Conservation (phyloP, 495 filamentous ascomycete genomes). For the Xylaria flabelliformis region DNA sequence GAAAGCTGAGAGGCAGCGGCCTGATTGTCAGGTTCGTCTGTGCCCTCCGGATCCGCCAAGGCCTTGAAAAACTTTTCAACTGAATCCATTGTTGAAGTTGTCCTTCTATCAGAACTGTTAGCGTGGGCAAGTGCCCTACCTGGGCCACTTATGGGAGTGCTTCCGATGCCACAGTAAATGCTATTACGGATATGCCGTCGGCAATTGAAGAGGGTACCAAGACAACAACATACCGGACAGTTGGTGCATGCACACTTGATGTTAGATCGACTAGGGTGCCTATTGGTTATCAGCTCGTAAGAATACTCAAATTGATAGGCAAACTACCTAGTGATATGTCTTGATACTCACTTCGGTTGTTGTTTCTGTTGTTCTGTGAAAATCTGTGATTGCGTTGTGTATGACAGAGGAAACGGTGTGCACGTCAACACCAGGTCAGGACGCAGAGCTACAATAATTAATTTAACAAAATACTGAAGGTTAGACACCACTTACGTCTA, state of each 20-base stretch:
- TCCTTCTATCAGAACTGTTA: not conserved
- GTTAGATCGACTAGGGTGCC: not conserved
- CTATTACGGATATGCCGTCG: not conserved
- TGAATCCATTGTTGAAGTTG: not conserved
- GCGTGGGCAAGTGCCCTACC: not conserved
- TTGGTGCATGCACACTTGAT: not conserved
- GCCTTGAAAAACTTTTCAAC: constrained; percentile 18
- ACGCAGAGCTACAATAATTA: not conserved
- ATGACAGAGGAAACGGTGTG: not conserved
- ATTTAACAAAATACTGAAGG: not conserved
- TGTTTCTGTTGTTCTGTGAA: not conserved
- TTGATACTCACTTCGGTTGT: not conserved
- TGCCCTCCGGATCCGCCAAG: not conserved
- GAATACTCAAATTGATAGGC: not conserved
- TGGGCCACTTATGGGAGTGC: not conserved
- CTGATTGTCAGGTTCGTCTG: not conserved
- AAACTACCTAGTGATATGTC: not conserved
- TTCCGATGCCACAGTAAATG: not conserved
- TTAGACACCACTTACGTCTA: not conserved
- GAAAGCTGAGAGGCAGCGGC: not conserved
- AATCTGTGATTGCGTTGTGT: not conserved
- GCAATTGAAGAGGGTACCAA: not conserved
- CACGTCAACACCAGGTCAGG: not conserved
- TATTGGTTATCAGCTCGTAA: not conserved
- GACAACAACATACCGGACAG: not conserved